Evolutionary conservation across 2,329 filamentous ascomycete genomes (phyloP).

Genomic region (Plectosphaerella plurivora): DNA sequence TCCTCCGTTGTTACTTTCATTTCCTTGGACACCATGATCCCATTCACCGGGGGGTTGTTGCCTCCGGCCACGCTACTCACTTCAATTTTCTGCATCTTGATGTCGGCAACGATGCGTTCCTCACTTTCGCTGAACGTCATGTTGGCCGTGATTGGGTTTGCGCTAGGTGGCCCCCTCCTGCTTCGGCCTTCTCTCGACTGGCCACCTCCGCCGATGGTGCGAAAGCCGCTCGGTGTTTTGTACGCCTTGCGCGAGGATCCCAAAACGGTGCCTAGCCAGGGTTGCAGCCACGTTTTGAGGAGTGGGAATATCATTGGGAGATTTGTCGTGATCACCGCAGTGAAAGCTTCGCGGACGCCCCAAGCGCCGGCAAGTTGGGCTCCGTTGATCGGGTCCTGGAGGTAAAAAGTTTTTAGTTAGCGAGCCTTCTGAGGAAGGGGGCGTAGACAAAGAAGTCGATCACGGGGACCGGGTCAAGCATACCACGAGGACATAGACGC

Average conservation of each 20-base stretch:
- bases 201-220: conserved; percentile 10
- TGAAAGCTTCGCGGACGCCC: conserved; percentile 32
- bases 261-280: conserved; percentile 18
- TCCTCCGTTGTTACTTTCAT: conserved; percentile 26
- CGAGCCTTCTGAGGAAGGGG: neutral
- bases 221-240: conserved; percentile 8
- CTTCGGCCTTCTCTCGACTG: conserved; percentile 16
- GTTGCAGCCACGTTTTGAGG: conserved; percentile 29
- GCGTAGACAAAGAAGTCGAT: neutral
- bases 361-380: conserved; percentile 15
- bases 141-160: conserved; percentile 26
- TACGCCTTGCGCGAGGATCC: conserved; percentile 2
- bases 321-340: conserved; percentile 32
- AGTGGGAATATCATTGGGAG: conserved; percentile 36
- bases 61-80: conserved; percentile 12
- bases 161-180: conserved; percentile 21
- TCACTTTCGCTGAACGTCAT: conserved; percentile 31
- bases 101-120: conserved; percentile 31
- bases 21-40: conserved; percentile 36
- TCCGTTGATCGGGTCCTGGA: conserved; percentile 17
- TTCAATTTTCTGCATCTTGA: conserved; percentile 33
- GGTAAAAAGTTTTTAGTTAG: neutral
- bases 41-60: conserved; percentile 12
- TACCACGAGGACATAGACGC: conserved; percentile 29
- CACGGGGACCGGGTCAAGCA: conserved; percentile 7